These are phyloP conservation scores for Xylariales sp. DNA, from an alignment of 2,329 filamentous ascomycete genomes.

Conservation along the genomic window DNA sequence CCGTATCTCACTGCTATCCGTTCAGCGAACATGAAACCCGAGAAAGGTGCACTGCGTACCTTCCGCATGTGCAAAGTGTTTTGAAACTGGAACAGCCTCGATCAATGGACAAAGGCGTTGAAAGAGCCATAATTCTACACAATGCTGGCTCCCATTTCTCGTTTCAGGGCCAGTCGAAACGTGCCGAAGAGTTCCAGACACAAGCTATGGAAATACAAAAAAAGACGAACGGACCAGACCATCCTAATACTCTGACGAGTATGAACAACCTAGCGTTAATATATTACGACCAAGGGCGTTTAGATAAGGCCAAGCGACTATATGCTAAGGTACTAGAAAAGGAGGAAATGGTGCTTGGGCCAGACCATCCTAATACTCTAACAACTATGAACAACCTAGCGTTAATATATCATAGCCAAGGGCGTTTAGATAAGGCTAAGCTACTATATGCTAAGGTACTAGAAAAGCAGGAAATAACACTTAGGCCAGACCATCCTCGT, in stretches of 20 bases:
- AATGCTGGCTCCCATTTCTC: neutral
- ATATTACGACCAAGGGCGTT: neutral
- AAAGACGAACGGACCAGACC: neutral
- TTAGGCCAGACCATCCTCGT: too few species aligned
- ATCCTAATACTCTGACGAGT: neutral
- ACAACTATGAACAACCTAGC: neutral
- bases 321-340: too few species aligned
- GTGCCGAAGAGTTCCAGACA: neutral
- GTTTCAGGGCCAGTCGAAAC: neutral
- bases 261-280: slow-evolving; percentile 1
- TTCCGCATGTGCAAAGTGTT: slow-evolving; percentile 45
- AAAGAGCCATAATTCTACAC: slow-evolving; percentile 14
- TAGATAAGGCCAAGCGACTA: neutral
- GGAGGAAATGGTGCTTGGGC: neutral
- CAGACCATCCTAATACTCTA: neutral
- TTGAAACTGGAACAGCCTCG: slow-evolving; percentile 28
- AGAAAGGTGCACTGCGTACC: slow-evolving; percentile 38
- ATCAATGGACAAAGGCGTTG: slow-evolving; percentile 31
- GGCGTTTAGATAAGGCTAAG: slow-evolving; percentile 4
- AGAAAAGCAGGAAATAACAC: too few species aligned
- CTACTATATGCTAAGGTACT: too few species aligned
- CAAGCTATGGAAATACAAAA: neutral
- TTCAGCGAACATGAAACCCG: slow-evolving; percentile 33
- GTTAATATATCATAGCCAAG: neutral
- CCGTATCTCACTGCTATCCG: slow-evolving; percentile 42